Evolutionary conservation across 768 basidiomycete genomes (phyloP).

Genomic region (Nevesoporus exiguus): DNA sequence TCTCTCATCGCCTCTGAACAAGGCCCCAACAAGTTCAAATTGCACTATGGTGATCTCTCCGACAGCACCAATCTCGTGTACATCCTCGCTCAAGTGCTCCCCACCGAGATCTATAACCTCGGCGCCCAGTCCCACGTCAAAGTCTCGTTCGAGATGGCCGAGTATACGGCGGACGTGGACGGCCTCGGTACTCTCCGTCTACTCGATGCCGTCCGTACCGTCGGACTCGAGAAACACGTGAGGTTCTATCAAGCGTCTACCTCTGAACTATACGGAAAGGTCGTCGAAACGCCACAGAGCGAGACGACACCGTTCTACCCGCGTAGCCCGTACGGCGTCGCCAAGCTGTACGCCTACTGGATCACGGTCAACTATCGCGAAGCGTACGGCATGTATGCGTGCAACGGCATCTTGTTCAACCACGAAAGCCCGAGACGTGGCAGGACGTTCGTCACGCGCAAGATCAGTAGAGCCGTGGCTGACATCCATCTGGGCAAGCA

Average conservation of each 20-base stretch:
- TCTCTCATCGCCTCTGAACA: slow-evolving; percentile 2
- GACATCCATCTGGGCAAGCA: slow-evolving; percentile 91
- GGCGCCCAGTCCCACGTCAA: slow-evolving; percentile 99
- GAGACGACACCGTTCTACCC: slow-evolving; percentile 98
- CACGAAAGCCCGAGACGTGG: slow-evolving; percentile 96
- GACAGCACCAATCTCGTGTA: slow-evolving; percentile 98
- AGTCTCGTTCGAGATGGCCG: slow-evolving; percentile 99
- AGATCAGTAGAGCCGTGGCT: slow-evolving; percentile 89
- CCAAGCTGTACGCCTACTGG: slow-evolving; percentile 92
- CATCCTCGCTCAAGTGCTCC: slow-evolving; percentile 91
- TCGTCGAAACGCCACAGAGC: slow-evolving; percentile 91
- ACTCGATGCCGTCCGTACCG: slow-evolving; percentile 93
- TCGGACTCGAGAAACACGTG: slow-evolving; percentile 88
- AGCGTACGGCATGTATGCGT: slow-evolving; percentile 94
- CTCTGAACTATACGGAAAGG: slow-evolving; percentile 96
- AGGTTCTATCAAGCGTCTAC: slow-evolving; percentile 98
- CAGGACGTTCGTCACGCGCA: slow-evolving; percentile 93
- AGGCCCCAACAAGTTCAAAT: slow-evolving; percentile 75
- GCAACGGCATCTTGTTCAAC: slow-evolving; percentile 97
- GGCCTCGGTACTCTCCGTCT: slow-evolving; percentile 92
- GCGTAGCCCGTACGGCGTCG: slow-evolving; percentile 94
- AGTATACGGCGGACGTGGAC: slow-evolving; percentile 98
- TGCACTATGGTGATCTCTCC: slow-evolving; percentile 90
- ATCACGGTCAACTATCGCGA: slow-evolving; percentile 92
- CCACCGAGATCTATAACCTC: slow-evolving; percentile 96